These are phyloP conservation scores for Senna tora DNA, from an alignment of 306 rosid genomes.

Conservation along the genomic window DNA sequence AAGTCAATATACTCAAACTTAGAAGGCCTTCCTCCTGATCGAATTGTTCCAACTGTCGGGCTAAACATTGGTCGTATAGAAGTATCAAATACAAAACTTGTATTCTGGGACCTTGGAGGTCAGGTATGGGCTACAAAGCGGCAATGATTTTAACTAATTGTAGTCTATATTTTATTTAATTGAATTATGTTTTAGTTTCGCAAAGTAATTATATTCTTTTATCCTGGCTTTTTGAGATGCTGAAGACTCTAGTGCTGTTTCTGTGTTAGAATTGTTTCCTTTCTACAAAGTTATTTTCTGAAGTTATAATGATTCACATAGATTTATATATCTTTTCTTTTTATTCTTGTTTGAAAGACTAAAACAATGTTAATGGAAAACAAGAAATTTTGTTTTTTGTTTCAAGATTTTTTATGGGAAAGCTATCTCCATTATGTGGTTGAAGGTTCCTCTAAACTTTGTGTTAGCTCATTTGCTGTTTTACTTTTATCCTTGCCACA, in stretches of 20 bases:
- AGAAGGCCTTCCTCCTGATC: slow-evolving; percentile 94
- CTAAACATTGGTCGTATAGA: slow-evolving; percentile 96
- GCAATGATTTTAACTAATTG: not conserved
- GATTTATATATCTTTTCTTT: slow-evolving; percentile 9
- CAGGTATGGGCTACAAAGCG: slow-evolving; percentile 66
- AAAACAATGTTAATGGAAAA: slow-evolving; percentile 2
- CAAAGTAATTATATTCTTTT: slow-evolving; percentile 4
- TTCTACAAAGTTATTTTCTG: slow-evolving; percentile 31
- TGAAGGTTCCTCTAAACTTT: slow-evolving; percentile 11
- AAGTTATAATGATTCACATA: slow-evolving; percentile 13
- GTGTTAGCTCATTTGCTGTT: not conserved
- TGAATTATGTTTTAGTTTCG: slow-evolving; percentile 17
- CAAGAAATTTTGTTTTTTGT: slow-evolving; percentile 28
- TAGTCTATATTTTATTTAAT: slow-evolving; percentile 18
- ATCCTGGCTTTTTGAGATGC: slow-evolving; percentile 18
- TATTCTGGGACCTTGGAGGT: slow-evolving; percentile 99
- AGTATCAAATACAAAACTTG: slow-evolving; percentile 79
- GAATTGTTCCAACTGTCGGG: slow-evolving; percentile 98
- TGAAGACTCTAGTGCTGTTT: slow-evolving; percentile 1
- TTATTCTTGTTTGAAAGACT: slow-evolving; percentile 9
- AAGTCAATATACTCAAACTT: slow-evolving; percentile 75
- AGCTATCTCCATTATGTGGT: slow-evolving; percentile 32
- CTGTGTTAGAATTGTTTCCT: slow-evolving; percentile 23
- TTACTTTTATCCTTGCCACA: slow-evolving; percentile 14
- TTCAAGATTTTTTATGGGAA: slow-evolving; percentile 1